Base-by-base conservation (phyloP, 2,329 filamentous ascomycete species). In the Fusarium subtropicale region DNA sequence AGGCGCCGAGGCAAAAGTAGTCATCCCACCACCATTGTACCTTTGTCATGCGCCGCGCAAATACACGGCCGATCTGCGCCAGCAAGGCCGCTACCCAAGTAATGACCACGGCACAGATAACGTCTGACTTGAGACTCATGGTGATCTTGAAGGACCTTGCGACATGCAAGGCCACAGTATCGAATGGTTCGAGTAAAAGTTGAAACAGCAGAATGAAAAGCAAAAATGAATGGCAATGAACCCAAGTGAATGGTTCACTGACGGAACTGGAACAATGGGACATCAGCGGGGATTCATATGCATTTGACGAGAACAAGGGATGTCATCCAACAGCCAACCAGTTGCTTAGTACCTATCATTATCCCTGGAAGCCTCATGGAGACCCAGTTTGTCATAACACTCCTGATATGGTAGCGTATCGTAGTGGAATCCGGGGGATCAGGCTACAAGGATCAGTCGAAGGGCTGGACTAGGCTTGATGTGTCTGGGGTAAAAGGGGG, bases 21-120 rank as follows among this genome's bases (percentile, higher is more conserved):
- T 75, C 72, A 36, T 75, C 73, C 47, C 57, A 67, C 69, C 73
- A 74, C 73, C 72, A 75, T 1, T 20, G 18, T 4, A 70, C 59
- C 48, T 75, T 75, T 8, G 69, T 75, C 57, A 75, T 66, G 2
- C 67, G 71, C 7, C 72, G 51, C 4, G 73, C 73, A 41, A 66
- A 57, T 1, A 73, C n/a, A 12, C 73, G 66, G 20, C 71, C 58
- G 12, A 68, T 41, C 39, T 74, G 36, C 9, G 73, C 60, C 26
- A 72, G 34, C 20, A 73, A 26, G 8, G 73, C 73, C 8, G 64
- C 68, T 18, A 63, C 22, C 73, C 70, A 75, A 26, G 71, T 73
- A 34, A 75, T 39, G 24, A 39, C 48, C 16, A 70, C 53, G 13
- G 60, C 61, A 30, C 50, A 47, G 52, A 66, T 69, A 38, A 68